A percentile compares a stretch with the other conserved stretches of the same genome.
Evolutionary conservation across 495 filamentous ascomycete genomes (phyloP).

Genomic region (Cercophora scortea): DNA sequence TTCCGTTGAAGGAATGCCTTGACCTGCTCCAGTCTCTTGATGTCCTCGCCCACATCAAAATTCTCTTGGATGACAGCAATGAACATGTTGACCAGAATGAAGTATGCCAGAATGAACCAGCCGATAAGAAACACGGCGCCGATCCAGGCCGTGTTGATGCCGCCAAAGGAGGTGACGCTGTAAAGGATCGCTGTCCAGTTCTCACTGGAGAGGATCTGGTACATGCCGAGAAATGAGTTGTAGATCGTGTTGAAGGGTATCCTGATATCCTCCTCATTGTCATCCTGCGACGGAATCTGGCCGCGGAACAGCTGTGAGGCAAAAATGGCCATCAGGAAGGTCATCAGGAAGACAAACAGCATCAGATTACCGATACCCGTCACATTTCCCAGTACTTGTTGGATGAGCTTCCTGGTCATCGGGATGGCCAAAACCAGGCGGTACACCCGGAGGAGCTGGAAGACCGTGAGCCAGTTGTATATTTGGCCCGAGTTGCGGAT

Average conservation of each 20-base stretch:
- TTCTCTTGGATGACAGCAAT: constrained; percentile 99
- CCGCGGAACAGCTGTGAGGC: constrained; percentile 90
- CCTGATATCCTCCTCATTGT: constrained; percentile 45
- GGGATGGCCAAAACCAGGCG: constrained; percentile 84
- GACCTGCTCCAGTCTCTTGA: constrained; percentile 94
- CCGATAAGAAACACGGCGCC: constrained; percentile 85
- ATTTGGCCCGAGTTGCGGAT: constrained; percentile 68
- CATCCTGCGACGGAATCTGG: constrained; percentile 57
- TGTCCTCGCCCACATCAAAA: constrained; percentile 98
- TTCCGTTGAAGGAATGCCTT: constrained; percentile 88
- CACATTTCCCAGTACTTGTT: constrained; percentile 84
- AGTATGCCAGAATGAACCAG: constrained; percentile 93
- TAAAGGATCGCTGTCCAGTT: constrained; percentile 91
- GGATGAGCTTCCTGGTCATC: constrained; percentile 76
- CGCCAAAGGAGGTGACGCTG: constrained; percentile 62
- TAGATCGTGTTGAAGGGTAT: constrained; percentile 85
- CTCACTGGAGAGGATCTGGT: constrained; percentile 94
- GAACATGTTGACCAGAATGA: constrained; percentile 99
- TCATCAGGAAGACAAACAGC: constrained; percentile 91
- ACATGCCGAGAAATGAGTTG: constrained; percentile 97
- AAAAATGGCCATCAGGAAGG: constrained; percentile 88
- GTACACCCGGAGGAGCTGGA: constrained; percentile 90
- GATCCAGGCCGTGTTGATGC: constrained; percentile 75
- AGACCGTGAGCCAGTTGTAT: constrained; percentile 87
- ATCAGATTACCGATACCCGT: constrained; percentile 90